These are phyloP conservation scores for Pulveroboletus sp. DNA, from an alignment of 768 basidiomycete species.

Conservation along the genomic window DNA sequence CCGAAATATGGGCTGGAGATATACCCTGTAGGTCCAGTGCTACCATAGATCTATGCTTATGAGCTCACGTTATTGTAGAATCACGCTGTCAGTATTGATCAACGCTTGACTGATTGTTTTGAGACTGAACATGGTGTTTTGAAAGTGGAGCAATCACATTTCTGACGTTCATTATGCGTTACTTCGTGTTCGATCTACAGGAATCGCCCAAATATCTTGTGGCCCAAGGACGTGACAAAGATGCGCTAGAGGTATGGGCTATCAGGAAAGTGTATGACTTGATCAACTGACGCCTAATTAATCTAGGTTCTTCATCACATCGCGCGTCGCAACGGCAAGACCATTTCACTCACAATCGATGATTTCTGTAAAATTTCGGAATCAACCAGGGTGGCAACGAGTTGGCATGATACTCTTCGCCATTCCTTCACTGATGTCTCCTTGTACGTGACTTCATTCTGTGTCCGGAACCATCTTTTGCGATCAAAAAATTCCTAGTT, in stretches of 20 bases:
- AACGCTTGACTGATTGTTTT: background rate
- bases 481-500: conserved; percentile 25
- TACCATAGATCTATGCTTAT: background rate
- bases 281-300: background rate
- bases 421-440: conserved; percentile 38
- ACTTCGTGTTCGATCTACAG: conserved; percentile 55
- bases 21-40: conserved; percentile 37
- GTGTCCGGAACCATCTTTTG: background rate
- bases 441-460: conserved; percentile 39
- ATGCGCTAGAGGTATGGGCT: conserved; percentile 44
- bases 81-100: conserved; percentile 36
- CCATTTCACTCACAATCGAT: conserved; percentile 44
- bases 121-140: conserved; percentile 1
- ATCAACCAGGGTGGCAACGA: conserved; percentile 8
- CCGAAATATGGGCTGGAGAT: conserved; percentile 63
- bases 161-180: conserved; percentile 52
- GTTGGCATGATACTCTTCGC: conserved; percentile 27
- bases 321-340: conserved; percentile 45
- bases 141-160: conserved; percentile 47
- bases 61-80: conserved; percentile 23
- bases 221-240: conserved; percentile 52
- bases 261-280: background rate
- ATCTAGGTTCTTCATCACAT: conserved; percentile 46
- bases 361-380: conserved; percentile 36
- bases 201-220: conserved; percentile 64